These are phyloP conservation scores for Colletotrichum horii DNA, from an alignment of 2,329 filamentous ascomycete species.

Conservation along the genomic window DNA sequence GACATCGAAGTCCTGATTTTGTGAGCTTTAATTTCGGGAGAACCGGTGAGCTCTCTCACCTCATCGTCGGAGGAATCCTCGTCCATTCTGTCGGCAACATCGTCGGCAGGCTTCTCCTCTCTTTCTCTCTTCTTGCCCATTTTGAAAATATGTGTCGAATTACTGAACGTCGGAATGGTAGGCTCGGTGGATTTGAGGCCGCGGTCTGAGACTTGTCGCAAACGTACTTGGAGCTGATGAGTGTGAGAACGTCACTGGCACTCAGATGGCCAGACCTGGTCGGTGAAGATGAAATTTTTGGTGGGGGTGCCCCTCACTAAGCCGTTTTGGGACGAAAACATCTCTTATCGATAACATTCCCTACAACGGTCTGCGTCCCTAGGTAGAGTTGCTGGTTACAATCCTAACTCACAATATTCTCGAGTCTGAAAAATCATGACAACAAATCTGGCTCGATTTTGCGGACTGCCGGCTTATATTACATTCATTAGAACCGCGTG, in stretches of 20 bases:
- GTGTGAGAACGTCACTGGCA: slow-evolving; percentile 5
- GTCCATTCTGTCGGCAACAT: slow-evolving; percentile 51
- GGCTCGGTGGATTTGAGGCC: not conserved
- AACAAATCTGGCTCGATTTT: too few relatives aligned
- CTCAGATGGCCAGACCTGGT: not conserved
- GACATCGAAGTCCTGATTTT: slow-evolving; percentile 79
- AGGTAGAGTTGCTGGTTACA: not conserved
- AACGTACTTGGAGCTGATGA: not conserved
- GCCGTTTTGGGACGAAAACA: slow-evolving; percentile 26
- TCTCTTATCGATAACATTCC: slow-evolving; percentile 16
- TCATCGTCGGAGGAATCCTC: slow-evolving; percentile 60
- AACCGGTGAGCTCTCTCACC: slow-evolving; percentile 34
- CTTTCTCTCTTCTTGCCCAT: slow-evolving; percentile 59
- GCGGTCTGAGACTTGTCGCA: not conserved
- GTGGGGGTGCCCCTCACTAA: slow-evolving; percentile 46
- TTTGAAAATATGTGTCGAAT: not conserved
- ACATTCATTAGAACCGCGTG: too few relatives aligned
- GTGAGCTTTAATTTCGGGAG: slow-evolving; percentile 16
- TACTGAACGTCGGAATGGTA: not conserved
- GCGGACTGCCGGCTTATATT: too few relatives aligned
- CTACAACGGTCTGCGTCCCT: too few relatives aligned
- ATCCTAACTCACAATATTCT: too few relatives aligned
- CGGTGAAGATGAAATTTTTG: slow-evolving; percentile 40
- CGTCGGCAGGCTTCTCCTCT: slow-evolving; percentile 50
- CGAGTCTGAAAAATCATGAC: too few relatives aligned